Percentiles rank a stretch among this genome's conserved stretches.
Conservation (phyloP, 116 monocot genomes). For the Cymodocea nodosa region DNA sequence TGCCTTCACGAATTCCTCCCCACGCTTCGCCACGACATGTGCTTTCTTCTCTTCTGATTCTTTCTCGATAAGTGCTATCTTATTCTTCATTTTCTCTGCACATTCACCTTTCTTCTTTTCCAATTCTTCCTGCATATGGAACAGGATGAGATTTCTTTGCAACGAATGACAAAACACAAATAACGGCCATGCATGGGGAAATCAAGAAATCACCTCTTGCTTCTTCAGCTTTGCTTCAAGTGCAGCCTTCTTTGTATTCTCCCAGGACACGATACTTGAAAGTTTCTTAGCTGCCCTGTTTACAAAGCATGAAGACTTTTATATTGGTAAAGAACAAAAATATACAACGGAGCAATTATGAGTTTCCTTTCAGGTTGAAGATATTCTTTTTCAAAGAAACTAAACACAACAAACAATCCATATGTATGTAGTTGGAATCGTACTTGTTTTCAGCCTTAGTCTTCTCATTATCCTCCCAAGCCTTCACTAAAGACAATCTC, state of each 20-base stretch:
- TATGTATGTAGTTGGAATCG: not conserved
- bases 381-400: not conserved
- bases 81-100: conserved; percentile 43
- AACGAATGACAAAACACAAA: not conserved
- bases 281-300: conserved; percentile 38
- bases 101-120: conserved; percentile 53
- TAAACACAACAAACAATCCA: not conserved
- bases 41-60: conserved; percentile 43
- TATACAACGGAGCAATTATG: not conserved
- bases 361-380: not conserved
- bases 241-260: conserved; percentile 38
- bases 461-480: conserved; percentile 87
- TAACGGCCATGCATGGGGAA: not conserved
- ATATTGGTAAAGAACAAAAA: no score
- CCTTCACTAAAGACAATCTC: conserved; percentile 54
- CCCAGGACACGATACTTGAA: conserved; percentile 36
- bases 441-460: conserved; percentile 64
- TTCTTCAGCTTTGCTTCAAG: conserved; percentile 39
- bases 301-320: not conserved
- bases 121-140: conserved; percentile 14
- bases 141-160: not conserved
- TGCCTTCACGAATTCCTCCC: conserved; percentile 28
- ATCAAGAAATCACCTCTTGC: conserved; percentile 24
- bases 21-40: conserved; percentile 19
- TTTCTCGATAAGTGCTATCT: conserved; percentile 38